Evolutionary conservation across 768 basidiomycete genomes (phyloP).

Genomic region (Kwoniella pini): DNA sequence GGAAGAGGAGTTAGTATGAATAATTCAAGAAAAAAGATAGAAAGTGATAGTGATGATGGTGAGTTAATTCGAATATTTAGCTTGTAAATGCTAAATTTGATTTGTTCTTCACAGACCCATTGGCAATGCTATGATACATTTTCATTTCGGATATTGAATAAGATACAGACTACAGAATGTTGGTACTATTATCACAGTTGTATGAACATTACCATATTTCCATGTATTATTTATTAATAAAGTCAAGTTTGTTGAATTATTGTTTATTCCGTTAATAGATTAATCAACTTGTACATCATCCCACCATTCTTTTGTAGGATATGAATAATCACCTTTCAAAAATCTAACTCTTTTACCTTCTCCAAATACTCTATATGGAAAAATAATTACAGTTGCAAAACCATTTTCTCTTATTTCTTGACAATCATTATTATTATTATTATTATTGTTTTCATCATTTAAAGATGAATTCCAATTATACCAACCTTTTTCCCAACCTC

Average conservation of each 20-base stretch:
- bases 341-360: slow-evolving; percentile 46
- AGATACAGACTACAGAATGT: too few relatives aligned
- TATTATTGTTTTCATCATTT: background rate
- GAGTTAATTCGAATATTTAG: background rate
- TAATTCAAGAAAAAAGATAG: background rate
- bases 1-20: background rate
- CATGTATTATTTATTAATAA: too few relatives aligned
- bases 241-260: too few relatives aligned
- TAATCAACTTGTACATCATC: background rate
- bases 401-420: slow-evolving; percentile 5
- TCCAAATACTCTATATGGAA: slow-evolving; percentile 43
- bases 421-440: background rate
- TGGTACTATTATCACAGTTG: too few relatives aligned
- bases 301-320: slow-evolving; percentile 25
- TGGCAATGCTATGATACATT: slow-evolving; percentile 23
- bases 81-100: background rate
- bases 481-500: slow-evolving; percentile 37
- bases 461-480: slow-evolving; percentile 21
- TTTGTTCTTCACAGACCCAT: slow-evolving; percentile 28
- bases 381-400: slow-evolving; percentile 34
- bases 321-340: slow-evolving; percentile 42
- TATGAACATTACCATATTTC: too few relatives aligned
- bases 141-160: too few relatives aligned
- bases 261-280: too few relatives aligned
- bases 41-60: slow-evolving; percentile 38